Percentiles rank a stretch among this genome's conserved stretches.
phyloP scores from a whole-genome alignment of 169 alveolate genomes.

The Toxoplasma gondii region DNA sequence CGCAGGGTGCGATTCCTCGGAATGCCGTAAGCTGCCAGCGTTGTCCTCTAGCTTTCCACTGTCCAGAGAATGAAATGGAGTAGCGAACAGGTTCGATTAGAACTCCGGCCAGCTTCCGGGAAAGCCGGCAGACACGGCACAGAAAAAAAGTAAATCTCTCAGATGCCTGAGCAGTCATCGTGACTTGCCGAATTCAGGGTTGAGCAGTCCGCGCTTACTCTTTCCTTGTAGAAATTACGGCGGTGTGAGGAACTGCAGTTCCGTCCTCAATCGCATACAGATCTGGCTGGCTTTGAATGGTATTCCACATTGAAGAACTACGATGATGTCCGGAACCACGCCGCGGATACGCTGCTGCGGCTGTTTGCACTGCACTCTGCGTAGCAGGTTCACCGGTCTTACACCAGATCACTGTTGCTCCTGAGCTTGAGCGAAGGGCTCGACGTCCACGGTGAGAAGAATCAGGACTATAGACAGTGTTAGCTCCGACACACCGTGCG shows the following conservation, averaged over 20 bases:
- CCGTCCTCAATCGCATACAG: slow-evolving; percentile 15
- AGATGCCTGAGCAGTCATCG: too few relatives aligned
- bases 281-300: background rate
- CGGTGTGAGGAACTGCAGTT: background rate
- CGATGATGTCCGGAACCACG: background rate
- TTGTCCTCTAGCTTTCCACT: too few relatives aligned
- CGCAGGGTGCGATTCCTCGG: too few relatives aligned
- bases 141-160: too few relatives aligned
- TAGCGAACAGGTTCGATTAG: too few relatives aligned
- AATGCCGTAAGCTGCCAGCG: too few relatives aligned
- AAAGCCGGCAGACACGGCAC: too few relatives aligned
- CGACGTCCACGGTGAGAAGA: background rate
- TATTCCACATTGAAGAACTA: background rate
- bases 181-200: background rate
- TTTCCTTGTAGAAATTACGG: background rate
- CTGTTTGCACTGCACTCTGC: background rate
- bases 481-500: background rate
- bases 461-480: background rate
- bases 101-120: too few relatives aligned
- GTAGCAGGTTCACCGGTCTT: background rate
- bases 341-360: background rate
- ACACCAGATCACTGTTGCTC: background rate
- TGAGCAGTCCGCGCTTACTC: background rate
- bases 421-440: background rate
- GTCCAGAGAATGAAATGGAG: too few relatives aligned